Conservation (phyloP, 768 basidiomycete genomes). For the Tulasnella sp. region DNA sequence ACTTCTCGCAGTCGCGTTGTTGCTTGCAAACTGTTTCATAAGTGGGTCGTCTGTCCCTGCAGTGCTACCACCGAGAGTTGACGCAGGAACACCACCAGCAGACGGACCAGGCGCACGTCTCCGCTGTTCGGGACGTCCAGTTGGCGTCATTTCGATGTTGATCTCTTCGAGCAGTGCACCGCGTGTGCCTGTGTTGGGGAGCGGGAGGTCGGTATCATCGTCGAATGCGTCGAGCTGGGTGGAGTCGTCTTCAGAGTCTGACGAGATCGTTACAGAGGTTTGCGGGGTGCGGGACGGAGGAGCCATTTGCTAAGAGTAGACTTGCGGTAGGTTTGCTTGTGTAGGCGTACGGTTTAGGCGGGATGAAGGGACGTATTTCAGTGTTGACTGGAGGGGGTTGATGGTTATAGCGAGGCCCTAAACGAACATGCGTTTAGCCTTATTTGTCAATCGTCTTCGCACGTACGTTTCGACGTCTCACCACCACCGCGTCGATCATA, state of each 20-base stretch:
- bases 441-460: not conserved
- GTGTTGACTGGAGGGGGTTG: not conserved
- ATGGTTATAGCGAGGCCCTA: not conserved
- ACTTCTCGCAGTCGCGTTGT: not conserved
- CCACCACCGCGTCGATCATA: no score
- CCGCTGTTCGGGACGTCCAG: not conserved
- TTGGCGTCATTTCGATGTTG: not conserved
- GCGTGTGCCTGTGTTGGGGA: slow-evolving; percentile 52
- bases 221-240: slow-evolving; percentile 40
- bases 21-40: not conserved
- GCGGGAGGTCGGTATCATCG: slow-evolving; percentile 85
- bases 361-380: not conserved
- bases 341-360: no score
- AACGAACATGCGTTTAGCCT: not conserved
- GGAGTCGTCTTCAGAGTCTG: not conserved
- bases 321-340: not conserved
- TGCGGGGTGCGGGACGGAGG: not conserved
- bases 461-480: no score
- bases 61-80: not conserved
- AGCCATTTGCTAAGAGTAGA: slow-evolving; percentile 8
- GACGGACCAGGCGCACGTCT: no score
- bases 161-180: slow-evolving; percentile 77
- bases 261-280: slow-evolving; percentile 42
- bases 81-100: no score
- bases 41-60: not conserved